Percentiles rank a stretch among this genome's conserved stretches.
phyloP scores from a whole-genome alignment of 2,329 filamentous ascomycete genomes.

The Pleoardoris graminearum region DNA sequence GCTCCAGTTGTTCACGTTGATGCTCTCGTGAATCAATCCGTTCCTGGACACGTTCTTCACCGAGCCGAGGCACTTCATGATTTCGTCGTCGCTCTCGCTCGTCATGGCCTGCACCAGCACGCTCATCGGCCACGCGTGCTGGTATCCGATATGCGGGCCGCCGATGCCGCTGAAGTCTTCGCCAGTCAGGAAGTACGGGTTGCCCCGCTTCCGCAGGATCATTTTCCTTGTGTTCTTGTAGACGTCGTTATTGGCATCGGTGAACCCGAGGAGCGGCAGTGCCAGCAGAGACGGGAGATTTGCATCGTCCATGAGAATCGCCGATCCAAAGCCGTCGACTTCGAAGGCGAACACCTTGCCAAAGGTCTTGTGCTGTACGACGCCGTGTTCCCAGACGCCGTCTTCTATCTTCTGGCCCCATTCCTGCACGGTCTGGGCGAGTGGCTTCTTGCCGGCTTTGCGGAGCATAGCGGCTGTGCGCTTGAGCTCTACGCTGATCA shows the following conservation, averaged over 20 bases:
- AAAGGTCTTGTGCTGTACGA: slow-evolving; percentile 74
- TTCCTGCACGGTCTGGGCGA: slow-evolving; percentile 54
- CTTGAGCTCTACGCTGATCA: slow-evolving; percentile 88
- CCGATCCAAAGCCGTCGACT: slow-evolving; percentile 82
- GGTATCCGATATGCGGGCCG: slow-evolving; percentile 79
- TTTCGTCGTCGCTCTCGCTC: slow-evolving; percentile 79
- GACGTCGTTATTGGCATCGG: slow-evolving; percentile 64
- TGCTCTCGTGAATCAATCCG: slow-evolving; percentile 88
- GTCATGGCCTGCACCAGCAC: slow-evolving; percentile 90
- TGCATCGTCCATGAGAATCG: slow-evolving; percentile 86
- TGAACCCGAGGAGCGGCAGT: slow-evolving; percentile 77
- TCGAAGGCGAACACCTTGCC: slow-evolving; percentile 85
- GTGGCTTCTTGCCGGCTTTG: slow-evolving; percentile 58
- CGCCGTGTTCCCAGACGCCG: slow-evolving; percentile 82
- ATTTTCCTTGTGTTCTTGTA: slow-evolving; percentile 90
- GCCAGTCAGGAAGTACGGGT: slow-evolving; percentile 87
- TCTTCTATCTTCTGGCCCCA: slow-evolving; percentile 69
- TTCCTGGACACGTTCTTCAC: slow-evolving; percentile 76
- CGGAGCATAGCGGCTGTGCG: slow-evolving; percentile 72
- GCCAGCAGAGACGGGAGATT: slow-evolving; percentile 83
- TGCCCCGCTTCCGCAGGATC: slow-evolving; percentile 73
- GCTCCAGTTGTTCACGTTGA: slow-evolving; percentile 72
- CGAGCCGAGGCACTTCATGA: slow-evolving; percentile 68
- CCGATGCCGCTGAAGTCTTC: slow-evolving; percentile 83
- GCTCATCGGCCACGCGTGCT: slow-evolving; percentile 96